These are phyloP conservation scores for Colletotrichum sidae DNA, from an alignment of 2,329 filamentous ascomycete species.

Conservation along the genomic window DNA sequence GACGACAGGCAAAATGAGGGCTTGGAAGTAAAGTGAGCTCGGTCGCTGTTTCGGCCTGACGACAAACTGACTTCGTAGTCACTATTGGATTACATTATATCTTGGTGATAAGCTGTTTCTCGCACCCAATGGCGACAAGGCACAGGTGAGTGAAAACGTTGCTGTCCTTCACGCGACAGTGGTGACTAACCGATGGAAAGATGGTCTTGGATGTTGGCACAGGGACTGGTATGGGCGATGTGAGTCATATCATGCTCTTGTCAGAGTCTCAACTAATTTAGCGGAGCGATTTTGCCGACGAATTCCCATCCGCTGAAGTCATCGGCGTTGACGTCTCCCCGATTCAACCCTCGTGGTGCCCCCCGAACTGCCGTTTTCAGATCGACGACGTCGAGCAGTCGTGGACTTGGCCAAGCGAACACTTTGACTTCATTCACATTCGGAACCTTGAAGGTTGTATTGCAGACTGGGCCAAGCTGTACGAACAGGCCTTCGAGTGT, in stretches of 20 bases:
- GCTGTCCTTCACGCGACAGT: not conserved
- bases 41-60: no score
- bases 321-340: slow-evolving; percentile 1
- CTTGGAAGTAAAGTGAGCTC: not conserved
- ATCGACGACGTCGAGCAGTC: slow-evolving; percentile 3
- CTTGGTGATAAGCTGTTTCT: not conserved
- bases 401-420: not conserved
- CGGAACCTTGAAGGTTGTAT: not conserved
- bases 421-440: not conserved
- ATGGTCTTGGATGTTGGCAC: not conserved
- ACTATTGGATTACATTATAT: not conserved
- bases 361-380: not conserved
- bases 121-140: not conserved
- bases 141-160: not conserved
- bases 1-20: not conserved
- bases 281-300: not conserved
- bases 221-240: not conserved
- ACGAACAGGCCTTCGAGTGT: not conserved
- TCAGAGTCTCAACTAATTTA: not conserved
- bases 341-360: not conserved
- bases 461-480: not conserved
- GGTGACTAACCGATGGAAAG: not conserved
- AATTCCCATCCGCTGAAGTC: not conserved
- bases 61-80: not conserved
- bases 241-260: not conserved